A percentile compares a stretch with the other conserved stretches of the same genome.
Evolutionary conservation across 441 rosid species (phyloP).

Genomic region (Aleurites moluccanus): DNA sequence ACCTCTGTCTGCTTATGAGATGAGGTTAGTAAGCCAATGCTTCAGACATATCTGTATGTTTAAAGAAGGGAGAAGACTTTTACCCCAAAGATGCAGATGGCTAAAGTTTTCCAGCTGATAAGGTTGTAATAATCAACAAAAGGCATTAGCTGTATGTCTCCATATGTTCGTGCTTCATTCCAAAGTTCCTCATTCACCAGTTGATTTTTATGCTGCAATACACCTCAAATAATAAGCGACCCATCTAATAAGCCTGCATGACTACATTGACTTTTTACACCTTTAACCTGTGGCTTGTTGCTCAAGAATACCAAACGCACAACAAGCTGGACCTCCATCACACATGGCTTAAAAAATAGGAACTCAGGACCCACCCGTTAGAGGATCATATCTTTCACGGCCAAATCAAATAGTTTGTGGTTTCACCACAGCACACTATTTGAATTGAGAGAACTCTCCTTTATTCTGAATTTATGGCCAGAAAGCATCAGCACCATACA

Average conservation of each 20-base stretch:
- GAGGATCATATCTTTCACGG: not conserved
- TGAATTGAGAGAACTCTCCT: not conserved
- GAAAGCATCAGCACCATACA: not conserved
- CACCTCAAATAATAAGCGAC: conserved; percentile 26
- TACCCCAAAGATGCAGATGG: conserved; percentile 98
- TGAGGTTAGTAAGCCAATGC: conserved; percentile 13
- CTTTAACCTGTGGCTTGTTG: conserved; percentile 9
- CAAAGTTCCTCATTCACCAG: conserved; percentile 90
- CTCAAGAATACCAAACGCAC: not conserved
- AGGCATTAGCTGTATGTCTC: conserved; percentile 94
- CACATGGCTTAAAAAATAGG: not conserved
- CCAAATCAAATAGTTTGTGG: not conserved
- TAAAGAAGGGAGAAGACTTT: conserved; percentile 32
- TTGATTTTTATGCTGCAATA: conserved; percentile 89
- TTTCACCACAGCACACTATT: not conserved
- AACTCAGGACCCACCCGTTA: not conserved
- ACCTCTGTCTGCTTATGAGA: conserved; percentile 64
- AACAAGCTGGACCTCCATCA: not conserved
- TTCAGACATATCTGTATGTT: conserved; percentile 1
- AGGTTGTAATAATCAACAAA: conserved; percentile 96
- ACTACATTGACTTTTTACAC: not conserved
- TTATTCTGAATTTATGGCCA: not conserved
- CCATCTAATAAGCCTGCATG: conserved; percentile 13
- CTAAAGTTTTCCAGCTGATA: conserved; percentile 95
- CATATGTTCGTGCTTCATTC: conserved; percentile 81